Evolutionary conservation across 2,329 filamentous ascomycete genomes (phyloP).

Genomic region (Polychaeton citri): DNA sequence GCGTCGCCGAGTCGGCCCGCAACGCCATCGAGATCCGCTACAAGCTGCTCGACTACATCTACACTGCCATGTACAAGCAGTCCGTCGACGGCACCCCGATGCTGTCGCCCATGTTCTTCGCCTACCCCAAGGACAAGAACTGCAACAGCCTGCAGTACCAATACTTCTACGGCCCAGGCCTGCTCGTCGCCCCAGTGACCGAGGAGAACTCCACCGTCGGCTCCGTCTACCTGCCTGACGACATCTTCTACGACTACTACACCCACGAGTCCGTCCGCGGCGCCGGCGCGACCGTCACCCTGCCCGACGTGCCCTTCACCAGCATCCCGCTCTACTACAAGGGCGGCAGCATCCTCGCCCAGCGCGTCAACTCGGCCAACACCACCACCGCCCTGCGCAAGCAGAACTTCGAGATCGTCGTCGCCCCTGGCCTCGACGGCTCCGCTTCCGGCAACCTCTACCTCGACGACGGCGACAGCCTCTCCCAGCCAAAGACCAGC

Average conservation of each 20-base stretch:
- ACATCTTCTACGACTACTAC: constrained; percentile 49
- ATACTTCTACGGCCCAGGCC: constrained; percentile 45
- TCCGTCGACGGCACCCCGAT: constrained; percentile 49
- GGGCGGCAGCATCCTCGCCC: constrained; percentile 51
- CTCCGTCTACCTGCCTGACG: constrained; percentile 43
- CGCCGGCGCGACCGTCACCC: constrained; percentile 29
- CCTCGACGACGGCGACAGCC: constrained; percentile 61
- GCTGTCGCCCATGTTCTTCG: constrained; percentile 58
- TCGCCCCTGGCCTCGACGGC: constrained; percentile 51
- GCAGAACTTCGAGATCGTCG: constrained; percentile 56
- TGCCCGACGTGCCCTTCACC: constrained; percentile 34
- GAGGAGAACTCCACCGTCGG: constrained; percentile 39
- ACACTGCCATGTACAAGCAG: constrained; percentile 55
- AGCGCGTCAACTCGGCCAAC: constrained; percentile 42
- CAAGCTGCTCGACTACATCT: constrained; percentile 64
- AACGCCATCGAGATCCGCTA: constrained; percentile 63
- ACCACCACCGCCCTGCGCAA: constrained; percentile 51
- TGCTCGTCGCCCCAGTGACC: constrained; percentile 45
- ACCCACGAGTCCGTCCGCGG: constrained; percentile 36
- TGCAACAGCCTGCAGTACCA: constrained; percentile 41
- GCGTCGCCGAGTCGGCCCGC: constrained; percentile 49
- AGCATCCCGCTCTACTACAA: constrained; percentile 55
- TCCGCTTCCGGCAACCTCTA: constrained; percentile 56
- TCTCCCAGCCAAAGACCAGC: constrained; percentile 45
- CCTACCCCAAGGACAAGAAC: constrained; percentile 47